Percentiles rank a stretch among this genome's conserved stretches.
Evolutionary conservation across 2,329 filamentous ascomycete genomes (phyloP).

Genomic region (Cladobotryum protrusum): DNA sequence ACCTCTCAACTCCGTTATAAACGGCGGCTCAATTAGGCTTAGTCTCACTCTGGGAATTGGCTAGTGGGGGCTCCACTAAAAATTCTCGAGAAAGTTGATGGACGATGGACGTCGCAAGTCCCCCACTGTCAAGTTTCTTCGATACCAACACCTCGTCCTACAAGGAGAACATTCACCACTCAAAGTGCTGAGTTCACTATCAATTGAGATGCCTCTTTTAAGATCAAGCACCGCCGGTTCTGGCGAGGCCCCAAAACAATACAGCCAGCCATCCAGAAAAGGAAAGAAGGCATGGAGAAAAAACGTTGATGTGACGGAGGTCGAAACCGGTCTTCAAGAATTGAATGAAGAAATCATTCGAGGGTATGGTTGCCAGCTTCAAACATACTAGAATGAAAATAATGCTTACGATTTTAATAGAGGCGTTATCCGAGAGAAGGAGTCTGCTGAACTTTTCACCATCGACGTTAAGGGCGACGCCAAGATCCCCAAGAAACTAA

Average conservation of each 20-base stretch:
- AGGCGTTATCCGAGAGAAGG: slow-evolving; percentile 78
- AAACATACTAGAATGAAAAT: too few species aligned
- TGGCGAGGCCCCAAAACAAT: slow-evolving; percentile 64
- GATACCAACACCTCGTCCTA: not conserved
- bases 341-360: slow-evolving; percentile 85
- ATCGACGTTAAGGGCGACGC: slow-evolving; percentile 70
- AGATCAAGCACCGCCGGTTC: slow-evolving; percentile 39
- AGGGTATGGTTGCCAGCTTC: slow-evolving; percentile 53
- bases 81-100: slow-evolving; percentile 10
- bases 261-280: slow-evolving; percentile 86
- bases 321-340: slow-evolving; percentile 75
- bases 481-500: slow-evolving; percentile 56
- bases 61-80: slow-evolving; percentile 9
- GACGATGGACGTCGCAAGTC: not conserved
- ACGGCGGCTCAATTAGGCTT: slow-evolving; percentile 2
- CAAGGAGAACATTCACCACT: too few species aligned
- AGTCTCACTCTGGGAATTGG: not conserved
- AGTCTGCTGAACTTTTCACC: slow-evolving; percentile 76
- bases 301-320: slow-evolving; percentile 87
- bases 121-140: not conserved
- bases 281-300: slow-evolving; percentile 99
- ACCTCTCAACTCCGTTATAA: slow-evolving; percentile 6
- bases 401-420: slow-evolving; percentile 39
- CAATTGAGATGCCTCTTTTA: slow-evolving; percentile 47
- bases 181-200: not conserved